Conservation (phyloP, 306 rosid species). For the Prunus kanzakura region DNA sequence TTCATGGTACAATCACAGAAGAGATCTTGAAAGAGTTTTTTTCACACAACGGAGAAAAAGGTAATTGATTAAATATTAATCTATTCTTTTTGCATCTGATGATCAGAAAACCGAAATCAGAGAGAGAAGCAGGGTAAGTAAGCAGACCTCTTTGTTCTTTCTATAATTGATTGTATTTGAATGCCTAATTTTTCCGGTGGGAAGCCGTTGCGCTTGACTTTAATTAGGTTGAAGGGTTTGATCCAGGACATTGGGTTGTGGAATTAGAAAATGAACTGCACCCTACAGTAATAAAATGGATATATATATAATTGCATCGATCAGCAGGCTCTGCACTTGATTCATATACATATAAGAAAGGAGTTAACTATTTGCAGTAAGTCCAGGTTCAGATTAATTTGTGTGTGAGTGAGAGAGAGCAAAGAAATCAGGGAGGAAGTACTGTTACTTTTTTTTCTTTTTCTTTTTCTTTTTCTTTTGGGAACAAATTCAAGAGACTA, state of each 20-base stretch:
- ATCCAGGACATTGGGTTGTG: neutral
- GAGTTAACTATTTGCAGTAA: neutral
- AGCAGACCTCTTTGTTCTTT: neutral
- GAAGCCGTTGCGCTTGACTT: neutral
- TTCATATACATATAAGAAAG: neutral
- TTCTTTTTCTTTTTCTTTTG: too few species aligned
- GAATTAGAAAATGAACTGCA: neutral
- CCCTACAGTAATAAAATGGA: neutral
- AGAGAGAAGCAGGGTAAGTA: conserved; percentile 12
- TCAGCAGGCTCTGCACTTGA: neutral
- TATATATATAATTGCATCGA: neutral
- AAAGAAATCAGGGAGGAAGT: neutral
- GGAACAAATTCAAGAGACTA: neutral
- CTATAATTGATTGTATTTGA: neutral
- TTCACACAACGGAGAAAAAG: conserved; percentile 25
- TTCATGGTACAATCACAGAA: conserved; percentile 28
- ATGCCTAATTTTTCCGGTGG: neutral
- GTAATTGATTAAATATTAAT: conserved; percentile 26
- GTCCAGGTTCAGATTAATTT: neutral
- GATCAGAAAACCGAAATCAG: neutral
- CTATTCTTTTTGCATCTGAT: conserved; percentile 8
- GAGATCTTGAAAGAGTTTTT: conserved; percentile 46
- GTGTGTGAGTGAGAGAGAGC: neutral
- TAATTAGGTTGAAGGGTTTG: neutral
- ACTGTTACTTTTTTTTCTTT: neutral